Base-by-base conservation (phyloP, 2,329 filamentous ascomycete species). In the Neopestalotiopsis sp. region DNA sequence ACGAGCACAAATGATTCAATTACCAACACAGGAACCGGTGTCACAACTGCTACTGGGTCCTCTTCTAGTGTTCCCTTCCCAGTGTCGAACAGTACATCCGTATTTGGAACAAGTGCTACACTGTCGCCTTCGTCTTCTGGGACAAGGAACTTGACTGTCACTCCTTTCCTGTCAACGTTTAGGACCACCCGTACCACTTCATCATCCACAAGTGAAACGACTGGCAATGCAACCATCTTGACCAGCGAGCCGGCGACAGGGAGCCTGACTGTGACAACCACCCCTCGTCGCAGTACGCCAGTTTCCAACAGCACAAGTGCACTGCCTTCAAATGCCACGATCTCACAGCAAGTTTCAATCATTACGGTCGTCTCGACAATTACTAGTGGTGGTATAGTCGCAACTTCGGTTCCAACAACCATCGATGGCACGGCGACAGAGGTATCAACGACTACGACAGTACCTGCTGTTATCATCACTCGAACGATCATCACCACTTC, bases 211-310 rank as follows among this genome's bases (percentile, higher is more conserved):
- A 34, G 45, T 28, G 45, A 34, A 24, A 24, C 30, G 6, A 42
- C 30, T n/a, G 49, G 42, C 14, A 66, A 66, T 24, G 49, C 34
- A 5, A 66, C 63, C 32, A 24, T 49, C 20, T 20, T 66, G 13
- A 78, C 71, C 52, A 76, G 75, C 24, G 28, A 76, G 45, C 69
- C 73, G 38, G 70, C 74, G 12, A 74, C 74, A n/a, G 75, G 74
- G 13, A 74, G 73, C 60, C 69, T 77, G 24, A 73, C 73, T 3
- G 56, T 62, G 32, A 72, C 67, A 30, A 60, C 34, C 6, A 69
- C 45, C 30, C 20, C 38, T 56, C 38, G 17, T 28, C 34, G 12
- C 3, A 67, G 4, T 20, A 9, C 58, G 4, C 38, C 59, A 7
- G 42, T 14, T 13, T n/a, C 28, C 17, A 69, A 67, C 24, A 38